Percentiles rank a stretch among this genome's conserved stretches.
Conservation (phyloP, 306 rosid genomes). For the Lathyrus tuberosus region DNA sequence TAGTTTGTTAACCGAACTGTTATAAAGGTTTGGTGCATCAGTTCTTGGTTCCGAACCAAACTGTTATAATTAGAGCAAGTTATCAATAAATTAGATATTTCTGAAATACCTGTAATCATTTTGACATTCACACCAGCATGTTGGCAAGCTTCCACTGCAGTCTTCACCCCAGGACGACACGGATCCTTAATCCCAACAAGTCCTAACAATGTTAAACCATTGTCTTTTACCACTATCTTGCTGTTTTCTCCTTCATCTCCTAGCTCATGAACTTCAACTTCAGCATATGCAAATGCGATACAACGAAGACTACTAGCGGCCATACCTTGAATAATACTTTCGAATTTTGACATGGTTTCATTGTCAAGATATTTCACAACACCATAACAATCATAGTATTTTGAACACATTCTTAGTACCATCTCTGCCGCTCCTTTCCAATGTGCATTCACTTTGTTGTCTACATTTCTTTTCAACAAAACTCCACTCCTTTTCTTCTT, state of each 20-base stretch:
- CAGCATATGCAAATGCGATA: too few species aligned
- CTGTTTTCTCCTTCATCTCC: conserved; percentile 1
- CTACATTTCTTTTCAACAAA: conserved; percentile 32
- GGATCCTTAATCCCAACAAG: conserved; percentile 45
- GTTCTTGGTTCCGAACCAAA: too few species aligned
- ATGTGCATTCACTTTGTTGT: conserved; percentile 33
- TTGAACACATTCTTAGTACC: conserved; percentile 45
- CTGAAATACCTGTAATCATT: conserved; percentile 28
- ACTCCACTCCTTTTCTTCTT: conserved; percentile 44
- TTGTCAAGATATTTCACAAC: conserved; percentile 33
- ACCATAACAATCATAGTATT: conserved; percentile 38
- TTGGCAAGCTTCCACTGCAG: conserved; percentile 39
- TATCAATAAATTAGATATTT: too few species aligned
- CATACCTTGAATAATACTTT: conserved; percentile 42
- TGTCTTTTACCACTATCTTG: neutral
- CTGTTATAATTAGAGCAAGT: too few species aligned
- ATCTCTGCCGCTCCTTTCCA: conserved; percentile 51
- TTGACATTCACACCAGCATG: conserved; percentile 42
- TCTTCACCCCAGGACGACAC: conserved; percentile 38
- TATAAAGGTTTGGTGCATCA: too few species aligned
- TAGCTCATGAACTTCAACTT: too few species aligned
- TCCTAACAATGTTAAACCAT: too few species aligned
- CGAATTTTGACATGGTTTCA: conserved; percentile 20
- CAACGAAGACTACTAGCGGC: conserved; percentile 41
- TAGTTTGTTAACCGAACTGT: too few species aligned